Evolutionary conservation across 805 yeast genomes (phyloP).

Genomic region (Candida lessepsii): DNA sequence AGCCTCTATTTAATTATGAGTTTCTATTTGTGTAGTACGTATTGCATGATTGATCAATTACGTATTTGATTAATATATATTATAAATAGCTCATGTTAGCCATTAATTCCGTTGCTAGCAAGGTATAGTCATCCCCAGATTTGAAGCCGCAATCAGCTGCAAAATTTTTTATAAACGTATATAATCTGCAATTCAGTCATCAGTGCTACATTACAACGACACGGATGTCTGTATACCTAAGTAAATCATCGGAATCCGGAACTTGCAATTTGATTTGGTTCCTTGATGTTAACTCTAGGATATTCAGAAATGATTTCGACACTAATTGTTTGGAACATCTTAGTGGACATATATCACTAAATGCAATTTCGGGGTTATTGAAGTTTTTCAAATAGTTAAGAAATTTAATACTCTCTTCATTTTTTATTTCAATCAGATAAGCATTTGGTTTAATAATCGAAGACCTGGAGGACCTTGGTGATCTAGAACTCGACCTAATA

Average conservation of each 20-base stretch:
- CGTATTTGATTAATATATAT: too few relatives aligned
- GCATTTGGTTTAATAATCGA: too few relatives aligned
- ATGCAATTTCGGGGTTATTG: background rate
- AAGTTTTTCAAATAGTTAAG: conserved; percentile 7
- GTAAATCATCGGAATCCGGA: background rate
- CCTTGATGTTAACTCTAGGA: conserved; percentile 26
- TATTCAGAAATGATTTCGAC: conserved; percentile 27
- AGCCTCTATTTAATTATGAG: background rate
- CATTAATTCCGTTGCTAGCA: conserved; percentile 3
- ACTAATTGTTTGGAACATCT: conserved; percentile 21
- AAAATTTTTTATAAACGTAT: too few relatives aligned
- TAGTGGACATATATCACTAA: conserved; percentile 12
- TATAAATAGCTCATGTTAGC: too few relatives aligned
- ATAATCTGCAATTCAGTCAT: too few relatives aligned
- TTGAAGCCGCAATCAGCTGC: conserved; percentile 4
- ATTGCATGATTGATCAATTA: too few relatives aligned
- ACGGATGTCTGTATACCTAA: conserved; percentile 1
- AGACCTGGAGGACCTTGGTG: background rate
- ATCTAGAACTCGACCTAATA: conserved; percentile 6
- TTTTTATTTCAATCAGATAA: conserved; percentile 1
- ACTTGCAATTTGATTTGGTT: conserved; percentile 2
- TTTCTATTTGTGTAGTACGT: too few relatives aligned
- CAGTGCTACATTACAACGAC: conserved; percentile 4
- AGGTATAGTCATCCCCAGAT: background rate
- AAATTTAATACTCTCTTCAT: conserved; percentile 3